Evolutionary conservation across 495 filamentous ascomycete species (phyloP), one percentile per base, ranked within the genome.

Genomic region (Endocarpon pusillum): DNA sequence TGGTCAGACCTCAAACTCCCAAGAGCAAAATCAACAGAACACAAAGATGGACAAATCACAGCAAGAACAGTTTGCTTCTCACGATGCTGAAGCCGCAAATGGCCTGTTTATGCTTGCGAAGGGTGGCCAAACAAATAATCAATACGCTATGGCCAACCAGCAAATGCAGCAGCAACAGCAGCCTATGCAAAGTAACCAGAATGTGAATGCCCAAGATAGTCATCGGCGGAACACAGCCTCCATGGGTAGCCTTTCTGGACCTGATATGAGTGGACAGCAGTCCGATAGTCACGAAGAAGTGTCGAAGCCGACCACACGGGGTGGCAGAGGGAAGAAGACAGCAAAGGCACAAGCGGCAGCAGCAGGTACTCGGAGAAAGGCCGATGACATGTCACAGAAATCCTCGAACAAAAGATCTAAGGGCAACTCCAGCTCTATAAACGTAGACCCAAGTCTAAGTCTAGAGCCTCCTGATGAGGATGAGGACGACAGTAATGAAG

Each of bases 11-110:
- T 66, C 69, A 14, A 64, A 69, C 40, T 53, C 66, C 20, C 50
- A 60, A 39, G 56, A 67, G 44, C 49, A 63, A 61, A 36, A 52
- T 49, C 42, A 49, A 46, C 45, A 61, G 41, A 48, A 50, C 42
- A 43, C 62, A 43, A 48, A 51, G 35, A 66, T 75, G 55, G 62
- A 73, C 28, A 49, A 41, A 33, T 39, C 68, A 25, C 41, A 62
- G 19, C 46, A 65, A 17, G 71, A 78, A 37, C 62, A 73, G 5
- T 85, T 83, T 44, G 75, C 80, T 37, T 75, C 83, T 22, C 82
- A 91, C 45, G 86, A 94, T 47, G 89, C 84, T 38, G 86, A 94
- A 58, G 89, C 89, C 15, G 89, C 89, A 19, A 97, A 94, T 46
- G 87, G 91, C 9, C 66, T 97, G 1, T 94, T 78, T 48, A 75